A percentile compares a stretch with the other conserved stretches of the same genome.
These are phyloP conservation scores for Lanmaoa pseudosensibilis DNA, from an alignment of 768 basidiomycete genomes.

Conservation along the genomic window DNA sequence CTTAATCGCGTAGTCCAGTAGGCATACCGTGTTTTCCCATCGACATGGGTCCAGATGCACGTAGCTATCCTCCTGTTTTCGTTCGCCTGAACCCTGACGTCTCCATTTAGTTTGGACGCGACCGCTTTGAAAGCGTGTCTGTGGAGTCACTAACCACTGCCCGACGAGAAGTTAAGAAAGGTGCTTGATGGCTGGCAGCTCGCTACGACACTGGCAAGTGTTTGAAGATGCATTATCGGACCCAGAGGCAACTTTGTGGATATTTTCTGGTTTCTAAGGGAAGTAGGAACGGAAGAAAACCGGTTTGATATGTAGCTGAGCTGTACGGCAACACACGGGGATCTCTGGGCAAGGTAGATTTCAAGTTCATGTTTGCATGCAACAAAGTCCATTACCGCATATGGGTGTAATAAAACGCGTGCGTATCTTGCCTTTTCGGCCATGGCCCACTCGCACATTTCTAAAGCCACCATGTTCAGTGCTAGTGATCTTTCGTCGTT, in stretches of 20 bases:
- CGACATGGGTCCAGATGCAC: constrained; percentile 68
- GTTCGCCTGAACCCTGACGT: constrained; percentile 1
- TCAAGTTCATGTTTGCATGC: too few relatives aligned
- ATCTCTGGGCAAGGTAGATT: too few relatives aligned
- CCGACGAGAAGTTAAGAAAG: constrained; percentile 43
- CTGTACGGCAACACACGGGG: constrained; percentile 60
- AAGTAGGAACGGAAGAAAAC: constrained; percentile 63
- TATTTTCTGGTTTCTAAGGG: constrained; percentile 54
- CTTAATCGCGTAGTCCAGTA: constrained; percentile 68
- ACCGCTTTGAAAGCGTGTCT: constrained; percentile 55
- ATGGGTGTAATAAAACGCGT: too few relatives aligned
- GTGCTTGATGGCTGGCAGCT: constrained; percentile 46
- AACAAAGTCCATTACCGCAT: too few relatives aligned
- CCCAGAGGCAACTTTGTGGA: constrained; percentile 46
- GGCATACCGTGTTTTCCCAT: constrained; percentile 69
- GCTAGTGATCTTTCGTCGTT: too few relatives aligned
- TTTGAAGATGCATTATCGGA: constrained; percentile 65
- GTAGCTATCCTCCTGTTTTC: constrained; percentile 19
- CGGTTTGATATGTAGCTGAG: constrained; percentile 73
- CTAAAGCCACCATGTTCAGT: too few relatives aligned
- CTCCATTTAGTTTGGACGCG: constrained; percentile 63
- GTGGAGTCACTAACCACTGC: constrained; percentile 31
- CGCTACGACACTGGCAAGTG: constrained; percentile 58
- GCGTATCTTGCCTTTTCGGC: too few relatives aligned
- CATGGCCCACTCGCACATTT: too few relatives aligned